These are phyloP conservation scores for Stentor coeruleus DNA, from an alignment of 73 alveolate genomes.

Conservation along the genomic window DNA sequence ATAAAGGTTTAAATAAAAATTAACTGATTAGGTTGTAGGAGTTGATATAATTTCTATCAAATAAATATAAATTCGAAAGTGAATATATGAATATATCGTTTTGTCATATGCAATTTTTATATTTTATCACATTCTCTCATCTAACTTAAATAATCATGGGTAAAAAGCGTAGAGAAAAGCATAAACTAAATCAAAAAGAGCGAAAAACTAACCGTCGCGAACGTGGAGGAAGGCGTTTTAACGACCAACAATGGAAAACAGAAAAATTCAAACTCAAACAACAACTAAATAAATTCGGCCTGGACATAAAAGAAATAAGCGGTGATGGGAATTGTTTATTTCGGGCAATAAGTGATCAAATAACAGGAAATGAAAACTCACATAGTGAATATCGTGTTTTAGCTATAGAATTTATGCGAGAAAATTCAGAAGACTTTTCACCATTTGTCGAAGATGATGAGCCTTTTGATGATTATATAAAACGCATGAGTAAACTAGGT, in stretches of 20 bases:
- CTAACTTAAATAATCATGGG: too few relatives aligned
- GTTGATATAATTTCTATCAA: too few relatives aligned
- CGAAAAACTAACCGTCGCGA: background rate
- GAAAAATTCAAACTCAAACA: background rate
- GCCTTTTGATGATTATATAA: constrained; percentile 64
- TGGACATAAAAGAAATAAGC: constrained; percentile 55
- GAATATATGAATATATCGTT: too few relatives aligned
- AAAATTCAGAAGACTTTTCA: constrained; percentile 45
- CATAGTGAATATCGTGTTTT: constrained; percentile 49
- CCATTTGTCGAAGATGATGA: constrained; percentile 85
- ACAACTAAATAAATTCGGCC: constrained; percentile 30
- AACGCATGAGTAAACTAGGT: constrained; percentile 49
- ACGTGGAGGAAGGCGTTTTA: background rate
- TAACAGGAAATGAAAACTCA: constrained; percentile 60
- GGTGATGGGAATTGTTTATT: constrained; percentile 89
- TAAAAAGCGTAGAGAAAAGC: background rate
- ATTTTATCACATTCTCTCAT: too few relatives aligned
- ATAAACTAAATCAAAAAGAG: background rate
- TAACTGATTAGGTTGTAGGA: too few relatives aligned
- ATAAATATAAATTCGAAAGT: too few relatives aligned
- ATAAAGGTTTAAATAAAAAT: too few relatives aligned
- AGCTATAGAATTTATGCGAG: constrained; percentile 56
- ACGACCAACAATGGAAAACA: background rate
- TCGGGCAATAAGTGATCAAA: constrained; percentile 74
- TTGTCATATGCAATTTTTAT: too few relatives aligned